phyloP scores from a whole-genome alignment of 1,284 basidiomycete genomes.

The Apiotrichum montevideense region DNA sequence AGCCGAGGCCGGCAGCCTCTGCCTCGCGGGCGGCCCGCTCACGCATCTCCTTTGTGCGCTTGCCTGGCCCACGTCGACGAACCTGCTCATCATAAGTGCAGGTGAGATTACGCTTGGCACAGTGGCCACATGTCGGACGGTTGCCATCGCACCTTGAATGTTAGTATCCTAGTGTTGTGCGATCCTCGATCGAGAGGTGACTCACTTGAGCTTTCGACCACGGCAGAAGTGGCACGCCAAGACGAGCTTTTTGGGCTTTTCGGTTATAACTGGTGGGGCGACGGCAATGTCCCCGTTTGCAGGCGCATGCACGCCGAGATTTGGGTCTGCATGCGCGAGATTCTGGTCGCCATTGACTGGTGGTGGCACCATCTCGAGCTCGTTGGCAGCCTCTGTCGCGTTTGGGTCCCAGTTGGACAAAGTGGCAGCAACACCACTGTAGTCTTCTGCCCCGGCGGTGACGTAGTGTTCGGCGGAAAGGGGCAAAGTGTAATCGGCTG shows the following conservation, averaged over 20 bases:
- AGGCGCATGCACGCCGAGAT: not conserved
- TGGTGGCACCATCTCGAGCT: not conserved
- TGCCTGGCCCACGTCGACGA: conserved; percentile 48
- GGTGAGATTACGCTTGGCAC: conserved; percentile 27
- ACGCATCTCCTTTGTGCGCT: conserved; percentile 46
- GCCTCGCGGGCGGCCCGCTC: conserved; percentile 36
- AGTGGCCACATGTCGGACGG: conserved; percentile 34
- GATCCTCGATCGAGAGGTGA: conserved; percentile 1
- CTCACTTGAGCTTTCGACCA: conserved; percentile 47
- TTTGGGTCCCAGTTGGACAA: conserved; percentile 17
- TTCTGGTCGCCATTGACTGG: conserved; percentile 7
- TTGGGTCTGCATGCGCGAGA: conserved; percentile 2
- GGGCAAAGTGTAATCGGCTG: conserved; percentile 8
- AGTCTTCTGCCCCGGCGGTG: conserved; percentile 7
- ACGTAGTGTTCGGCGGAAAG: conserved; percentile 13
- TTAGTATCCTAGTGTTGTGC: not conserved
- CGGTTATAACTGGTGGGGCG: not conserved
- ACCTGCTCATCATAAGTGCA: conserved; percentile 47
- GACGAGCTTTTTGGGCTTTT: conserved; percentile 38
- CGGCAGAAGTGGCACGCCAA: conserved; percentile 49
- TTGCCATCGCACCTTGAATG: conserved; percentile 30
- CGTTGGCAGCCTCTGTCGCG: conserved; percentile 5
- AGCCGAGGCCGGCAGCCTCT: conserved; percentile 25
- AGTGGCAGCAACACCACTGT: conserved; percentile 12
- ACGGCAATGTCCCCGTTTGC: conserved; percentile 3